Percentiles rank a stretch among this genome's conserved stretches.
Conservation (phyloP, 176 grass and related monocot species). For the Phragmites australis region DNA sequence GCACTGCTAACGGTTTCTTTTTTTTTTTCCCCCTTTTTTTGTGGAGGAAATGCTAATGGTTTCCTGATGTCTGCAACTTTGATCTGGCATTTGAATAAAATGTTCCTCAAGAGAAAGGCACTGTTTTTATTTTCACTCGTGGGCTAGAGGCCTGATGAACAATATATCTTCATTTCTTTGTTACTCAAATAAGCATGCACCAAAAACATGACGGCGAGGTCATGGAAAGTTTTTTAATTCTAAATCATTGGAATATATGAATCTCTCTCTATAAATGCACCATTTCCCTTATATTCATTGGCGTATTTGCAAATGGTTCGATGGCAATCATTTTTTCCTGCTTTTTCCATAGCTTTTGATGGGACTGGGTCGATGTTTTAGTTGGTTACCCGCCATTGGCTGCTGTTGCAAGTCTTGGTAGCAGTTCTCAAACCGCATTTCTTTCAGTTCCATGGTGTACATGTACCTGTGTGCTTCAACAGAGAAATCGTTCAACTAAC, state of each 20-base stretch:
- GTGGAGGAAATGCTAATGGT: conserved; percentile 1
- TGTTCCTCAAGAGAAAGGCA: conserved; percentile 35
- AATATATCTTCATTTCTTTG: conserved; percentile 40
- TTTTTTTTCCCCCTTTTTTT: too few relatives aligned
- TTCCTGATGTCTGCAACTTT: conserved; percentile 45
- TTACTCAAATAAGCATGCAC: conserved; percentile 15
- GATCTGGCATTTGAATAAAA: conserved; percentile 59
- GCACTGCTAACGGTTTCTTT: too few relatives aligned
- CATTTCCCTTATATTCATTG: background rate
- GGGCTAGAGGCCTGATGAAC: conserved; percentile 32
- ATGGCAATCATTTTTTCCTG: background rate
- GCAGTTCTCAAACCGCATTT: background rate
- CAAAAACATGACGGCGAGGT: conserved; percentile 28
- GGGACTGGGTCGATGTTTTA: background rate
- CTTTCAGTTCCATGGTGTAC: background rate
- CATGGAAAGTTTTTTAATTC: conserved; percentile 23
- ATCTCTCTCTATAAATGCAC: background rate
- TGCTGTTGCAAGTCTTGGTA: background rate
- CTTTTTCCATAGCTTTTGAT: background rate
- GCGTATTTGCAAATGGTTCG: background rate
- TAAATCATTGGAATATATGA: conserved; percentile 7
- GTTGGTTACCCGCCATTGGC: background rate
- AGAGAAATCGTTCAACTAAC: background rate
- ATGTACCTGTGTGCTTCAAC: background rate
- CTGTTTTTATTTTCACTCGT: conserved; percentile 42